These are phyloP conservation scores for Thecaphora frezii DNA, from an alignment of 1,284 basidiomycete genomes.

Conservation along the genomic window DNA sequence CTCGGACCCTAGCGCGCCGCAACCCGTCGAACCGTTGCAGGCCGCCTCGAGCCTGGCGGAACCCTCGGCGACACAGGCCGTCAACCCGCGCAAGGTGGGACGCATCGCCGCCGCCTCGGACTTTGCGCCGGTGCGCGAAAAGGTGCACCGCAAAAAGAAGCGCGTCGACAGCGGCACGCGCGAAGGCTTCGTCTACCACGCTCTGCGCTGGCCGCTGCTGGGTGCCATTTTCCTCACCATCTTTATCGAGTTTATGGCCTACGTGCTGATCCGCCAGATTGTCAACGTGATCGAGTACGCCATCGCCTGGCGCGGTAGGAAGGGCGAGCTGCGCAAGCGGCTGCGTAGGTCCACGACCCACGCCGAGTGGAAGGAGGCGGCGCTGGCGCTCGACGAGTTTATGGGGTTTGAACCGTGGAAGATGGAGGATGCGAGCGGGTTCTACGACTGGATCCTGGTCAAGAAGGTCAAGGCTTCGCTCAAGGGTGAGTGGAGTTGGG, in stretches of 20 bases:
- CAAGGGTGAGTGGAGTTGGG: slow-evolving; percentile 16
- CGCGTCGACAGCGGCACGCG: slow-evolving; percentile 41
- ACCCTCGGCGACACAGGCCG: slow-evolving; percentile 21
- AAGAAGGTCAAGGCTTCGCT: slow-evolving; percentile 51
- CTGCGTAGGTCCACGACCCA: slow-evolving; percentile 76
- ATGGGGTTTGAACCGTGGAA: slow-evolving; percentile 52
- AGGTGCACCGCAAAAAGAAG: slow-evolving; percentile 20
- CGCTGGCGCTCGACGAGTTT: slow-evolving; percentile 72
- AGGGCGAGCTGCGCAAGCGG: slow-evolving; percentile 73
- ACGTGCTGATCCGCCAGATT: slow-evolving; percentile 82
- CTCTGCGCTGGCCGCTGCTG: slow-evolving; percentile 59
- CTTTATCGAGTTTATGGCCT: slow-evolving; percentile 76
- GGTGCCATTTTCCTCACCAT: slow-evolving; percentile 82
- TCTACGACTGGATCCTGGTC: slow-evolving; percentile 58
- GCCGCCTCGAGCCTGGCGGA: slow-evolving; percentile 7
- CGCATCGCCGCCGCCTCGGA: slow-evolving; percentile 51
- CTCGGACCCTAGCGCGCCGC: too few relatives aligned
- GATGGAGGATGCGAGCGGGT: slow-evolving; percentile 44
- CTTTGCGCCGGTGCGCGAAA: slow-evolving; percentile 57
- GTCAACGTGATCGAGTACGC: slow-evolving; percentile 63
- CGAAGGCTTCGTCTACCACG: slow-evolving; percentile 50
- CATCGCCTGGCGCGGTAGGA: slow-evolving; percentile 75
- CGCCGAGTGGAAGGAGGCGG: slow-evolving; percentile 77
- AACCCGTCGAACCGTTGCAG: background rate
- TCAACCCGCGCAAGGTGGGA: slow-evolving; percentile 40